Base-by-base conservation (phyloP, 768 basidiomycete species). In the Hygrophorus russula region DNA sequence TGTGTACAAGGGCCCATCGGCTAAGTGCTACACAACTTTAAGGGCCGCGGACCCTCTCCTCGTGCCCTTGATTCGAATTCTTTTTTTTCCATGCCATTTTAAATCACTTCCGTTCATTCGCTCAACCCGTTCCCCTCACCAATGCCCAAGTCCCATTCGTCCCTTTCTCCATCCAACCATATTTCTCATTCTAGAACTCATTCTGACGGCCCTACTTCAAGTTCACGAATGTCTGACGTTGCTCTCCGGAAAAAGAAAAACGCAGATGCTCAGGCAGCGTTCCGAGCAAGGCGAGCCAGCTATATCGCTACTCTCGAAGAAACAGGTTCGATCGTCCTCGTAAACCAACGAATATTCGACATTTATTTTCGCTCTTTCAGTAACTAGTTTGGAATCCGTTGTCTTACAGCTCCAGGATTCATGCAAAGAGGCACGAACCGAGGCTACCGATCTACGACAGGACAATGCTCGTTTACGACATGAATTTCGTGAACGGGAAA, bases 291-390 rank as follows among this genome's bases (percentile, higher is more conserved):
- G 51, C 73, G 87, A 51, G 84, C 83, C 39, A 88, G 85, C 61
- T 90, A 90, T 59, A 90, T 90, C 56, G 77, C 82, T 34, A 89
- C 85, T 10, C 74, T 90, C 49, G 87, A 90, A 60, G 86, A 86
- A 58, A 86, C 86, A 68, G 77, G 75, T 74, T 49, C 44, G 51
- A 46, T 34, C 43, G 37, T 45, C 44, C 36, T 35, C 36, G 19
- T 34, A 13, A 15, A 36, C 4, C 12, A 24, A 42, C 37, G 42
- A 51, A 47, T 43, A 55, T 55, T 49, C 51, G 43, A 53, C 48
- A 38, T 38, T 56, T 37, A 39, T 34, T 29, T 24, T 24, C 24
- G 39, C 44, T 43, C 38, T 39, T 35, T 20, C 58, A 82, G 86
- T 90, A 51, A 88, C 82, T 17, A 88, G 78, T 54, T 68, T 90